Evolutionary conservation across 73 alveolate genomes (phyloP), one percentile per base, ranked within the genome.

Genomic region (Paramecium sonneborni): DNA sequence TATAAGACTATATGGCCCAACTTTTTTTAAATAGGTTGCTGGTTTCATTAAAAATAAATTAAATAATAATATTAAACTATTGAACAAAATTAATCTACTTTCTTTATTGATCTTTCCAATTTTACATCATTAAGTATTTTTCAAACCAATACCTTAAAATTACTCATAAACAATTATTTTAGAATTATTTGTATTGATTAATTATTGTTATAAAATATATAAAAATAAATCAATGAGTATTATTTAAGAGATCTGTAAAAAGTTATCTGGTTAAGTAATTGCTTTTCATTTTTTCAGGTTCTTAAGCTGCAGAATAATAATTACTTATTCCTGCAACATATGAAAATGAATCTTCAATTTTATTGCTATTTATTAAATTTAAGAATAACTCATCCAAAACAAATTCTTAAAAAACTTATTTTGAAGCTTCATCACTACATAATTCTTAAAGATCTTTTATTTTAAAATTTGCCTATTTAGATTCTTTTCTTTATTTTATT

Each of bases 1-100:
- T 11, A 88, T 88, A 28, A 88, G 57, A 26, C 69, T 43, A 21
- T 88, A 88, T 10, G 85, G 91, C 20, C 94, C 94, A 41, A 88
- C 94, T 41, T 88, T 88, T 70, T 88, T 88, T 37, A 69, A 69
- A 57, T 69, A 69, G 24, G 89, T 24, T 69, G 89, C 67, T 62
- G 70, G 72, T 79, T 79, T 79, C 90, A 79, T 79, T n/a, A 8
- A 5, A 15, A 48, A 8, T 48, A 48, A 35, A 35, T 4, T 35
- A 35, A 35, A 35, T 35, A 35, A 35, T n/a, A n/a, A n/a, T n/a
- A n/a, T n/a, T n/a, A n/a, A n/a, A n/a, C n/a, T n/a, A n/a, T n/a
- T n/a, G n/a, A 35, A 35, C 6, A 35, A 35, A 35, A 35, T 35
- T 35, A 35, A 35, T 35, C 6, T 35, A 6, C 43, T n/a, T n/a